Evolutionary conservation across 116 monocot genomes (phyloP).

Genomic region (Posidonia oceanica): DNA sequence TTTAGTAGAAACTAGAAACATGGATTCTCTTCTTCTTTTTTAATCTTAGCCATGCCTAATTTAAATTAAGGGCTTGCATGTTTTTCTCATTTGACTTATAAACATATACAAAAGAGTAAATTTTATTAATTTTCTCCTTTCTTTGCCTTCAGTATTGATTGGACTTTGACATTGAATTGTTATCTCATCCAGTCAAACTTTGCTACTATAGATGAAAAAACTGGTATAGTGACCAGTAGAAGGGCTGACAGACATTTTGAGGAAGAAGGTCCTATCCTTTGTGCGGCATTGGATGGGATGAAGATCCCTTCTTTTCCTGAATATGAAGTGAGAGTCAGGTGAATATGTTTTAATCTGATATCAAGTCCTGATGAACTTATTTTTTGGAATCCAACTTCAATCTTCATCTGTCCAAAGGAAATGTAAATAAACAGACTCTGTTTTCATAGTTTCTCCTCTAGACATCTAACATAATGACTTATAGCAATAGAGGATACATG

Average conservation of each 20-base stretch:
- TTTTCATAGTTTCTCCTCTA: neutral
- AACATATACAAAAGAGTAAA: too few species aligned
- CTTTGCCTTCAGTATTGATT: neutral
- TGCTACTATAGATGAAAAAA: slow-evolving; percentile 80
- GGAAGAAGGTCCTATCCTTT: slow-evolving; percentile 93
- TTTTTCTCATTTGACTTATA: too few species aligned
- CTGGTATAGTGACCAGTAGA: slow-evolving; percentile 74
- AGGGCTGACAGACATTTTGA: slow-evolving; percentile 99
- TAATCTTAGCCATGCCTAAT: too few species aligned
- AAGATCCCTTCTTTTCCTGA: slow-evolving; percentile 92
- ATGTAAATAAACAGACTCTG: neutral
- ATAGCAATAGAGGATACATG: neutral
- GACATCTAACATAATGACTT: neutral
- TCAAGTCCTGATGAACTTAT: too few species aligned
- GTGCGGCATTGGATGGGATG: slow-evolving; percentile 88
- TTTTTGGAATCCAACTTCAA: too few species aligned
- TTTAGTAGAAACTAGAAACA: too few species aligned
- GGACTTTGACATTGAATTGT: neutral
- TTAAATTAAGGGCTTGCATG: too few species aligned
- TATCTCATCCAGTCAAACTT: slow-evolving; percentile 75
- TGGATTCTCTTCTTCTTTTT: too few species aligned
- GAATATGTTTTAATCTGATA: neutral
- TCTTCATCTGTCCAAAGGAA: too few species aligned
- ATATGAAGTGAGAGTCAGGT: slow-evolving; percentile 98
- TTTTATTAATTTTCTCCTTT: neutral